Conservation (phyloP, 345 rosid genomes). For the Eucalyptus grandis region DNA sequence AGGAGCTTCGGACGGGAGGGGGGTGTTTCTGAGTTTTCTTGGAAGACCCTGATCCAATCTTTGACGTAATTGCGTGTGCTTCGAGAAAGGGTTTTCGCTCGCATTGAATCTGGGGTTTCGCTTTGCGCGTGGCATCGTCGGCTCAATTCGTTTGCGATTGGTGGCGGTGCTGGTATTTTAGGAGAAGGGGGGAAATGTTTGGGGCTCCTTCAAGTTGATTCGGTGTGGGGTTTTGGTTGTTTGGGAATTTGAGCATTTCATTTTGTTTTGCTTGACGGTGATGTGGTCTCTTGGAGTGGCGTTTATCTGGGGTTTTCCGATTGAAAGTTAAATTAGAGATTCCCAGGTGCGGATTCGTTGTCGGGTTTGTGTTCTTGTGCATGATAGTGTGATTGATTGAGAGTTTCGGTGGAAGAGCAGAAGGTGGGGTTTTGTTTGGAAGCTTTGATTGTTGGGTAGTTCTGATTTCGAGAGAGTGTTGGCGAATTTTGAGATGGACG, state of each 20-base stretch:
- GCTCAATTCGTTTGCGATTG: neutral
- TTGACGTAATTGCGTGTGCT: neutral
- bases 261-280: neutral
- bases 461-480: neutral
- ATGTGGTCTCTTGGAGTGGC: neutral
- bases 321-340: neutral
- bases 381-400: neutral
- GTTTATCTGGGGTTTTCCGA: neutral
- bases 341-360: neutral
- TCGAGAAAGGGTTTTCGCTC: neutral
- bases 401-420: neutral
- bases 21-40: neutral
- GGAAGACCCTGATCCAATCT: neutral
- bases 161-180: neutral
- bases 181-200: neutral
- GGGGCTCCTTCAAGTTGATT: neutral
- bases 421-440: neutral
- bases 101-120: neutral
- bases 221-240: neutral
- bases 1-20: neutral
- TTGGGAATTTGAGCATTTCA: neutral
- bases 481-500: slow-evolving; percentile 42
- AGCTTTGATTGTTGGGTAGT: neutral
- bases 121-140: neutral
- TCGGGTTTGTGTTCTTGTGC: neutral